phyloP scores from a whole-genome alignment of 2,329 filamentous ascomycete species.

The Alternaria sp. region DNA sequence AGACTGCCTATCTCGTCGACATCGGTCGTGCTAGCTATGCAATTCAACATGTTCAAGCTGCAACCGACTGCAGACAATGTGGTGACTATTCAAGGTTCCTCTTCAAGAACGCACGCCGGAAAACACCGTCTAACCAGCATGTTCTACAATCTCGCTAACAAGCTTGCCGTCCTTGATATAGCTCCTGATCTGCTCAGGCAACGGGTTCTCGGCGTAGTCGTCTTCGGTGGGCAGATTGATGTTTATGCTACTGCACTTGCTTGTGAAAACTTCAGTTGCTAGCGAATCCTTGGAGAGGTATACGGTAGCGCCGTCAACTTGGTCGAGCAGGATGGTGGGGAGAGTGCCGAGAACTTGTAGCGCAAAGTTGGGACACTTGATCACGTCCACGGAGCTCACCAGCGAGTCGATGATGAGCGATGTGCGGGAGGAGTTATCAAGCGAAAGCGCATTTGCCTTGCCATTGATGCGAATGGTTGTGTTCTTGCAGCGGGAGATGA shows the following conservation, averaged over 20 bases:
- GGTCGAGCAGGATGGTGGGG: conserved; percentile 89
- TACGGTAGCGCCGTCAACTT: conserved; percentile 87
- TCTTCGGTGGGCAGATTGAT: conserved; percentile 78
- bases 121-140: conserved; percentile 70
- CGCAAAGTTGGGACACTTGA: conserved; percentile 94
- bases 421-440: conserved; percentile 87
- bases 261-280: conserved; percentile 83
- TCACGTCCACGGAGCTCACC: conserved; percentile 90
- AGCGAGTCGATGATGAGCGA: conserved; percentile 89
- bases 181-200: conserved; percentile 90
- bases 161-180: conserved; percentile 79
- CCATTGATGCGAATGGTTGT: conserved; percentile 87
- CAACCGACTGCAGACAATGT: neutral
- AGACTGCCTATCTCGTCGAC: neutral
- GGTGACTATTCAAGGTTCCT: neutral
- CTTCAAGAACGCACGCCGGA: neutral
- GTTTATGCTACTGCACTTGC: conserved; percentile 88
- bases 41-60: neutral
- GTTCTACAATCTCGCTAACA: conserved; percentile 93
- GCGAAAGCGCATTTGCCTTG: conserved; percentile 95
- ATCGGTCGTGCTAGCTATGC: neutral
- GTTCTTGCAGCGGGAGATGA: conserved; percentile 92
- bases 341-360: conserved; percentile 88
- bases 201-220: conserved; percentile 85
- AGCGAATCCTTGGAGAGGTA: conserved; percentile 85